These are phyloP conservation scores for Boechera stricta DNA, from an alignment of 345 rosid genomes.

Conservation along the genomic window DNA sequence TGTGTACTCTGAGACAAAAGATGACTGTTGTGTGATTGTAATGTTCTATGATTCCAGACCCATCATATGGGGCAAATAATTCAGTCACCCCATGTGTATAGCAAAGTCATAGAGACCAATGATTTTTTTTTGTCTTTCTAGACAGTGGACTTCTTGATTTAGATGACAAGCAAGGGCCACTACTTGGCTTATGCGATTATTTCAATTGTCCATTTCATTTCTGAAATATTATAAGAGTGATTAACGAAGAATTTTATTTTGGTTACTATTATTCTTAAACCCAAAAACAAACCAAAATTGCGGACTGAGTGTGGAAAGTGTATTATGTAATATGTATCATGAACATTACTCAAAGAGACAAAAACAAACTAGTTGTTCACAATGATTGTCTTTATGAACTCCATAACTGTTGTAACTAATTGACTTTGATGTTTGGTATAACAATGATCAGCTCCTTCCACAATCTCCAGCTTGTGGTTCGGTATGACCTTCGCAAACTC, in stretches of 20 bases:
- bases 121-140: neutral
- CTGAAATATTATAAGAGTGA: too few relatives aligned
- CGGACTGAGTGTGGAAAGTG: neutral
- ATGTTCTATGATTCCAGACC: neutral
- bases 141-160: neutral
- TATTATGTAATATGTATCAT: neutral
- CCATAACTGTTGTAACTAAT: slow-evolving; percentile 51
- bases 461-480: slow-evolving; percentile 61
- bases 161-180: neutral
- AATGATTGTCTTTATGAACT: slow-evolving; percentile 48
- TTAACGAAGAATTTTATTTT: neutral
- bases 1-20: neutral
- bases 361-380: neutral
- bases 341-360: neutral
- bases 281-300: neutral
- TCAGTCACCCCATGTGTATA: neutral
- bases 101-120: neutral
- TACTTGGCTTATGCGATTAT: too few relatives aligned
- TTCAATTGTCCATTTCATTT: too few relatives aligned
- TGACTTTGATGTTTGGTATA: slow-evolving; percentile 58
- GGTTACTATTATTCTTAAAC: neutral
- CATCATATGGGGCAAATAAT: neutral
- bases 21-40: neutral
- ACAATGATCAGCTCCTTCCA: slow-evolving; percentile 64
- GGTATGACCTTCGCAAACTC: slow-evolving; percentile 65